Base-by-base conservation (phyloP, 345 rosid species). In the Eucalyptus fibrosa region DNA sequence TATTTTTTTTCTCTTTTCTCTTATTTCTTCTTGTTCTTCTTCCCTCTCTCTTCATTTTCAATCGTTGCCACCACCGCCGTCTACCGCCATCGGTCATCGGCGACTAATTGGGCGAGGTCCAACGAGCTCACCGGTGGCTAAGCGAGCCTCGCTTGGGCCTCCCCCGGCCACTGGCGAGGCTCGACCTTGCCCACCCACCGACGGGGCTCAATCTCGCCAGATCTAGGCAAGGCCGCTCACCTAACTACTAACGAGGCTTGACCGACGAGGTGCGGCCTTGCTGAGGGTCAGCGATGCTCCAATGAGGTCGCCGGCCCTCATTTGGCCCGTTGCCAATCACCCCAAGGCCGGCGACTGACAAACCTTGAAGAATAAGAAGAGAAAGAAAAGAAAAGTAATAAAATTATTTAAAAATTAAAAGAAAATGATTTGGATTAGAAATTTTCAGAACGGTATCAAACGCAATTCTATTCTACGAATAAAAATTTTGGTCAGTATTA, bases 11-110 rank as follows among this genome's bases (percentile, higher is more conserved):
- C 8, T 51, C 8, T 51, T 51, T 51, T 51, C 9, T 51, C 55
- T 50, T 51, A 2, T 51, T 50, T 51, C 21, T 51, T 51, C 21
- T 51, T 51, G 2, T 51, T 51, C 4, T 7, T 51, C 21, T 51
- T 18, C 23, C 55, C 55, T 51, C 9, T 51, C 23, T 51, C 56
- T 18, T 51, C 9, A 18, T 3, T 53, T 53, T 53, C 56, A 53
- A 18, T 4, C 0, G 2, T 2, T 0, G 1, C 9, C 56, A 3
- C 4, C 4, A 7, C 4, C 2, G 0, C 23, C 4, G 0, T 53
- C 23, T 19, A 18, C 56, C 1, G 0, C 4, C 9, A 53, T 53
- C 0, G 23, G 0, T 7, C 56, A 19, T 19, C 0, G 4, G 2
- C 4, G 4, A 53, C 1, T 7, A 0, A 1, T 53, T 53, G 24